phyloP scores from a whole-genome alignment of 768 basidiomycete species.

The Trametes punicea region DNA sequence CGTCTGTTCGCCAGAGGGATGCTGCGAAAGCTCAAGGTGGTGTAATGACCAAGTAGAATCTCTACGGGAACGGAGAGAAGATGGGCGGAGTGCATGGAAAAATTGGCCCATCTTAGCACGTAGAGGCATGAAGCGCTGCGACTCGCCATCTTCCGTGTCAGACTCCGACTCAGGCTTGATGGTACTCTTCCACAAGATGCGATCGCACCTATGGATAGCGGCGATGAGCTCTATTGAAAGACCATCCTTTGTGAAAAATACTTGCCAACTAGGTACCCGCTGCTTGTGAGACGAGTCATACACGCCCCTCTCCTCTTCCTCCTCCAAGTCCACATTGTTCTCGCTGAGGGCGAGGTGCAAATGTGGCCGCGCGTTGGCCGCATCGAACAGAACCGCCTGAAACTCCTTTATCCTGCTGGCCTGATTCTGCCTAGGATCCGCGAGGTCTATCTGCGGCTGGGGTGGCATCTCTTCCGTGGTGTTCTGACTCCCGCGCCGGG shows the following conservation, averaged over 20 bases:
- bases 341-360: constrained; percentile 27
- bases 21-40: constrained; percentile 12
- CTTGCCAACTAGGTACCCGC: constrained; percentile 82
- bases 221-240: not conserved
- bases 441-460: constrained; percentile 2
- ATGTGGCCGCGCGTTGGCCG: constrained; percentile 10
- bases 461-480: not conserved
- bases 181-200: constrained; percentile 80
- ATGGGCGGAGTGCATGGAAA: constrained; percentile 52
- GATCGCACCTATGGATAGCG: constrained; percentile 63
- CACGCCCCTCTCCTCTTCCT: constrained; percentile 53
- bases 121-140: constrained; percentile 26
- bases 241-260: not conserved
- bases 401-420: constrained; percentile 9
- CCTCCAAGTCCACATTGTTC: constrained; percentile 38
- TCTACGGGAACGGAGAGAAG: constrained; percentile 28
- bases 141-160: constrained; percentile 35
- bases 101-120: constrained; percentile 52
- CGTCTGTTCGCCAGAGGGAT: constrained; percentile 2
- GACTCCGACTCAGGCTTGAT: constrained; percentile 45
- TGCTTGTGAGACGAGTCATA: constrained; percentile 81
- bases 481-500: constrained; percentile 6
- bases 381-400: constrained; percentile 12
- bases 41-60: constrained; percentile 24
- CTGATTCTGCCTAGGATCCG: constrained; percentile 9